Percentiles rank a stretch among this genome's conserved stretches.
phyloP scores from a whole-genome alignment of 805 yeast genomes.

The Saturnispora besseyi region DNA sequence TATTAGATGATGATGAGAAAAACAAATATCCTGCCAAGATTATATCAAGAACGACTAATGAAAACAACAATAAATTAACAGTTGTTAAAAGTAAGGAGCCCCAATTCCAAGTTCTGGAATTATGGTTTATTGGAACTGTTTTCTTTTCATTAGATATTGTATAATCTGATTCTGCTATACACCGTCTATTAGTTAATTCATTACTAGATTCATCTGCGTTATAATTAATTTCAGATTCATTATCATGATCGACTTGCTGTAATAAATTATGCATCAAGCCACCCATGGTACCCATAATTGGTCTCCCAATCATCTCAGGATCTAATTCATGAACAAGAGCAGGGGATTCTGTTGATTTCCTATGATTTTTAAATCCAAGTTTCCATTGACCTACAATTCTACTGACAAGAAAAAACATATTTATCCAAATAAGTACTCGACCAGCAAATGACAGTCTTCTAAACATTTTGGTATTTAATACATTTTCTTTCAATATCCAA shows the following conservation, averaged over 20 bases:
- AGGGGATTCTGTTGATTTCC: neutral
- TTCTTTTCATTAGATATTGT: neutral
- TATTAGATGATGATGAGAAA: neutral
- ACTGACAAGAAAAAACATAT: neutral
- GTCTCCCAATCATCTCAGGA: neutral
- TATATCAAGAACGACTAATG: conserved; percentile 4
- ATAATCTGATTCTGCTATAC: neutral
- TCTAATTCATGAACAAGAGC: conserved; percentile 1
- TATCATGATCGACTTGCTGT: neutral
- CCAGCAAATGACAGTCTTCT: conserved; percentile 1
- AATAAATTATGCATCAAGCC: neutral
- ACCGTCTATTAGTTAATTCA: neutral
- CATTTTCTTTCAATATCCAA: neutral
- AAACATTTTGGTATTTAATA: neutral
- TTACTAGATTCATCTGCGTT: neutral
- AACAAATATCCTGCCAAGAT: neutral
- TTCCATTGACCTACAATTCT: conserved; percentile 3
- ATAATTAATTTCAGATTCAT: neutral
- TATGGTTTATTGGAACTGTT: neutral
- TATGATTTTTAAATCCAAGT: neutral
- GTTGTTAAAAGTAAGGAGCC: neutral
- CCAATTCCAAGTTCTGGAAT: neutral
- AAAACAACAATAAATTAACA: neutral
- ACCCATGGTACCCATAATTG: neutral
- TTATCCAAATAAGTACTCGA: conserved; percentile 4